Conservation (phyloP, 352 stramenopile species). For the Globisporangium abappressorium region DNA sequence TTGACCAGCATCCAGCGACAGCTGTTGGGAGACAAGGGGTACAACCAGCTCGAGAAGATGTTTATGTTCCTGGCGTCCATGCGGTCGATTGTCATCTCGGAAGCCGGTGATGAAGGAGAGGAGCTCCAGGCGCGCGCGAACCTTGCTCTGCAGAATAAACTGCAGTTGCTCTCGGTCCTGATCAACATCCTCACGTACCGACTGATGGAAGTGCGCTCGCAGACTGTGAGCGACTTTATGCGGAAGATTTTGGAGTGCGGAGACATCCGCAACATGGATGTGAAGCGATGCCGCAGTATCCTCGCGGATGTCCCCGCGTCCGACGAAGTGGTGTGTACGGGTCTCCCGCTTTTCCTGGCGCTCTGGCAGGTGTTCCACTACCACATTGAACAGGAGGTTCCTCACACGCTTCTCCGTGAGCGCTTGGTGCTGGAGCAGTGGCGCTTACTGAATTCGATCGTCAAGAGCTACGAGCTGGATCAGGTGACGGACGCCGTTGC, state of each 20-base stretch:
- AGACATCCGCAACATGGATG: constrained; percentile 27
- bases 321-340: constrained; percentile 66
- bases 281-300: constrained; percentile 41
- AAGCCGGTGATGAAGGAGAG: constrained; percentile 16
- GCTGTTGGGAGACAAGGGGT: constrained; percentile 82
- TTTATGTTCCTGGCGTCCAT: constrained; percentile 81
- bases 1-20: constrained; percentile 59
- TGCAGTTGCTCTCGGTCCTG: constrained; percentile 77
- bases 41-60: constrained; percentile 86
- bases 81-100: constrained; percentile 64
- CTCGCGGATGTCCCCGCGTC: constrained; percentile 45
- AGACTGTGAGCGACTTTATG: constrained; percentile 56
- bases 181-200: constrained; percentile 83
- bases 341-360: constrained; percentile 70
- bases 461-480: constrained; percentile 57
- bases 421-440: constrained; percentile 61
- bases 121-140: constrained; percentile 48
- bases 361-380: constrained; percentile 84
- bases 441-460: constrained; percentile 54
- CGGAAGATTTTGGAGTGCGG: constrained; percentile 32
- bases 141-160: constrained; percentile 78
- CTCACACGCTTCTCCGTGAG: constrained; percentile 51
- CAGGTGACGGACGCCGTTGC: constrained; percentile 12
- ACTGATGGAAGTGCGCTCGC: constrained; percentile 59
- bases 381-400: constrained; percentile 82